Conservation (phyloP, 176 grass and related monocot species). For the Oryza glumipatula region DNA sequence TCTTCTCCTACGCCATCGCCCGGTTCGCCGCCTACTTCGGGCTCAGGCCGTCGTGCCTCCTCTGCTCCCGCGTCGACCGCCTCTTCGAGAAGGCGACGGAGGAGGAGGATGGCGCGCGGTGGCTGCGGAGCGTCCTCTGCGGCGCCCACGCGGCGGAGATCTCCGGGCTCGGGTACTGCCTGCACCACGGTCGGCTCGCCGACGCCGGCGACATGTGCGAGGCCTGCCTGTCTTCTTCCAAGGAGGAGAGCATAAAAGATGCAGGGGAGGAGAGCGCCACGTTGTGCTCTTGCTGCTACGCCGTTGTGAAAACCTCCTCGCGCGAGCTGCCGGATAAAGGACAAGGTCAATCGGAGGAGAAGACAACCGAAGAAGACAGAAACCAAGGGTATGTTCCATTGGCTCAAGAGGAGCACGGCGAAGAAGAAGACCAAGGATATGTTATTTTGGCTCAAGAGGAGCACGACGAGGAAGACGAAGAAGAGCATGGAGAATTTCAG, state of each 20-base stretch:
- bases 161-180: conserved; percentile 72
- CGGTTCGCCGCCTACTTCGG: conserved; percentile 82
- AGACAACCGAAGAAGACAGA: neutral
- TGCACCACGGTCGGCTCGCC: conserved; percentile 53
- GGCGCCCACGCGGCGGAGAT: conserved; percentile 81
- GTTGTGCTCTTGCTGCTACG: conserved; percentile 68
- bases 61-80: conserved; percentile 86
- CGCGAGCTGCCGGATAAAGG: neutral
- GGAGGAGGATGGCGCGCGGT: conserved; percentile 29
- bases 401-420: conserved; percentile 54
- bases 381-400: conserved; percentile 43
- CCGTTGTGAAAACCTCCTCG: conserved; percentile 20
- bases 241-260: conserved; percentile 36
- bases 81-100: conserved; percentile 55
- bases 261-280: conserved; percentile 47
- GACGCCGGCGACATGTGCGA: conserved; percentile 74
- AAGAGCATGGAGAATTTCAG: conserved; percentile 7
- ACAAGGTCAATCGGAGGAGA: neutral
- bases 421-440: conserved; percentile 45
- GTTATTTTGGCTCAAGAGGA: conserved; percentile 56
- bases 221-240: conserved; percentile 60
- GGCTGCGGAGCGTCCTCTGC: conserved; percentile 59
- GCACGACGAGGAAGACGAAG: conserved; percentile 38
- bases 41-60: conserved; percentile 68
- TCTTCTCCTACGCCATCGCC: conserved; percentile 79